These are phyloP conservation scores for Vanderwaltozyma tropicalis DNA, from an alignment of 805 yeast species.

Conservation along the genomic window DNA sequence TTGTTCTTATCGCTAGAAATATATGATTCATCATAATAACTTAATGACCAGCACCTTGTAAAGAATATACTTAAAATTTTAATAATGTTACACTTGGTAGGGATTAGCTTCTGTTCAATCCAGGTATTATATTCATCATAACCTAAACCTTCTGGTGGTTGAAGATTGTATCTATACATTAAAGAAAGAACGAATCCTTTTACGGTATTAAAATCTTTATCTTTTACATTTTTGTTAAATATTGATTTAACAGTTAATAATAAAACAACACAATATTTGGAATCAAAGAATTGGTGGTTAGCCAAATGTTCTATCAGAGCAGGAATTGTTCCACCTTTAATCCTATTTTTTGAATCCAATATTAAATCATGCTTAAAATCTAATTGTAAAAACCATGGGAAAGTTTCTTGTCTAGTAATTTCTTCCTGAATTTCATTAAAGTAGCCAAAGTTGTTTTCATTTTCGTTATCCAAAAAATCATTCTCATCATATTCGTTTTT, in stretches of 20 bases:
- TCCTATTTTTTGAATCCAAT: slow-evolving; percentile 57
- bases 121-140: slow-evolving; percentile 73
- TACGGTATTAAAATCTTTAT: slow-evolving; percentile 37
- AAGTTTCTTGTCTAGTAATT: slow-evolving; percentile 20
- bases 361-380: slow-evolving; percentile 51
- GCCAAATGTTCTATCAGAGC: slow-evolving; percentile 76
- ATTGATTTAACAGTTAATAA: slow-evolving; percentile 69
- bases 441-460: not conserved
- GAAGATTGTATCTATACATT: slow-evolving; percentile 53
- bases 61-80: slow-evolving; percentile 57
- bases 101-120: slow-evolving; percentile 60
- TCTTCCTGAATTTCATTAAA: not conserved
- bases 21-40: slow-evolving; percentile 39
- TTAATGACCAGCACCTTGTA: slow-evolving; percentile 59
- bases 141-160: slow-evolving; percentile 81
- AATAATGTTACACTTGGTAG: slow-evolving; percentile 55
- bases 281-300: slow-evolving; percentile 54
- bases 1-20: slow-evolving; percentile 20
- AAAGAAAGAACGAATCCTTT: slow-evolving; percentile 48
- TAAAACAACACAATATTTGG: slow-evolving; percentile 57
- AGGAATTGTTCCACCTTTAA: slow-evolving; percentile 74
- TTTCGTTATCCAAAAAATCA: not conserved
- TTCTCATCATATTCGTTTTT: slow-evolving; percentile 33
- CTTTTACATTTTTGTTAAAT: slow-evolving; percentile 3
- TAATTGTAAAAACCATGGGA: slow-evolving; percentile 65